Base-by-base conservation (phyloP, 108 stramenopile genomes). In the Cyclotella kingstonii region DNA sequence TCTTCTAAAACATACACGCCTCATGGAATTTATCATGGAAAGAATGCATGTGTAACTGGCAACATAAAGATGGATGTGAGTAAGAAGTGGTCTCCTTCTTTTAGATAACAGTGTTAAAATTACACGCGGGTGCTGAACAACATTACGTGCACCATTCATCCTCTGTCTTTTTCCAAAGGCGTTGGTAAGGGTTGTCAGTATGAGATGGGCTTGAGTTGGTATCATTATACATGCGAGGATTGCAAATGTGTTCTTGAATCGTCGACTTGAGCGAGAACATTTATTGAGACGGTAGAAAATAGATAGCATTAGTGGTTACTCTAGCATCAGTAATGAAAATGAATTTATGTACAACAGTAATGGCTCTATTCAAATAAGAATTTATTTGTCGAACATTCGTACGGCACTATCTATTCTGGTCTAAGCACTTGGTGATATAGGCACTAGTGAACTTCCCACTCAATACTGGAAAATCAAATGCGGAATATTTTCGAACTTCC, bases 21-120 rank as follows among this genome's bases (percentile, higher is more conserved):
- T 22, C 29, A 19, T 25, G 26, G 41, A 41, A 49, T 17, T 29
- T 9, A 27, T 63, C n/a, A 41, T 17, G 33, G 17, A 23, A 38
- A 66, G 90, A 91, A 64, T 91, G 90, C 84, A 91, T 91, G 85
- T 91, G 90, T 70, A 73, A 86, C 60, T 88, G 86, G 86, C 85
- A 91, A 66, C 80, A 84, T 58, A 81, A 81, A 48, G 74, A 84
- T 55, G 86, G 85, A 4, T 91, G 90, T 42, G 9, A 54, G 53
- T 54, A 15, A 21, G 15, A 7, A 7, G 36, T 11, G 36, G 7
- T 9, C 9, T 36, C 11, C 11, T 11, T 36, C 9, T 9, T 36
- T 44, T 44, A 18, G 6, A 44, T 14, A 14, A 6, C 14, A 14
- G 4, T 44, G 43, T 6, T 44, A 4, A 14, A 14, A 18, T n/a